Base-by-base conservation (phyloP, 805 yeast species). In the Komagataella kurtzmanii region DNA sequence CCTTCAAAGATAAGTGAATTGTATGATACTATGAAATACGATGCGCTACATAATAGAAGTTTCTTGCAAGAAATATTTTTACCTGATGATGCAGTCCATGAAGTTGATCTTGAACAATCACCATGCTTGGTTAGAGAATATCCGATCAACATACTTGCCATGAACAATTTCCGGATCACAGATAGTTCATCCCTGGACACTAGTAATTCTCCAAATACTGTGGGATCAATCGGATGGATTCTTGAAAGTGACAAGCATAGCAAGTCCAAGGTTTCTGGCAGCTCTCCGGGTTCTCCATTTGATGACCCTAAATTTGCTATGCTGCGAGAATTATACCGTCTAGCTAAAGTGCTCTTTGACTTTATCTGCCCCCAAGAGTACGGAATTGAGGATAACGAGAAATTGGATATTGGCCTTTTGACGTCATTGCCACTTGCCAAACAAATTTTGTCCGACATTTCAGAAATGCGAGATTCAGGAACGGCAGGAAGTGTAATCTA, bases 321-420 rank as follows among this genome's bases (percentile, higher is more conserved):
- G 55, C 73, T 93, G 53, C 75, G 98, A 57, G 99, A 93, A 64
- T 75, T 93, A 50, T 93, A 90, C 64, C 75, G 91, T 56, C 73
- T 93, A 52, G 87, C 97, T 0, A 95, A 93, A 65, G 96, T 93
- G 6, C 69, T 93, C 55, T 93, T 93, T 70, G 99, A 93, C 67
- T 93, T 91, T 62, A 89, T 93, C 49, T 93, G 98, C 67, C 99
- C 99, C 7, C 98, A 93, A 66, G 99, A 93, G 64, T 93, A 93
- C 64, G 99, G 99, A 56, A 93, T 93, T 59, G 88, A 90, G 57
- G 96, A 89, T 61, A 83, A 85, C 60, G 99, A 93, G 66, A 93
- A 93, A 63, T 75, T 93, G 54, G 99, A 93, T 64, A 93, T 93
- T 69, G 99, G 99, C 3, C 71, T 93, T 53, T 72, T 93, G 59